phyloP scores from a whole-genome alignment of 1,284 basidiomycete genomes.

The Rhodotorula sp. region DNA sequence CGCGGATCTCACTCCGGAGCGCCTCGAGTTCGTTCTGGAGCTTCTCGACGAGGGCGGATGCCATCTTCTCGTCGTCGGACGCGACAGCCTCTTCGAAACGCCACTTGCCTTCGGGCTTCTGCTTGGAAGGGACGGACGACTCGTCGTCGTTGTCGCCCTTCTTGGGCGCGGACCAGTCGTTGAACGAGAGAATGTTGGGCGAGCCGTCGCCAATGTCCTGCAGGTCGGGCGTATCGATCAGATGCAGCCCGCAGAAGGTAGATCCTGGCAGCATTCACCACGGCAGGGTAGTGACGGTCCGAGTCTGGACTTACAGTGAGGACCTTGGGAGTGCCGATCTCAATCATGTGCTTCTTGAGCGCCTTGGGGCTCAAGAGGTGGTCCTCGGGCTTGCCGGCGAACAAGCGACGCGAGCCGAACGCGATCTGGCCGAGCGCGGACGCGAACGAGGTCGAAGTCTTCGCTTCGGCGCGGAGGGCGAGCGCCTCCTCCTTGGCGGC shows the following conservation, averaged over 20 bases:
- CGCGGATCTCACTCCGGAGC: constrained; percentile 15
- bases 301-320: constrained; percentile 49
- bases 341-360: constrained; percentile 70
- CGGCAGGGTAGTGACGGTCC: not conserved
- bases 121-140: constrained; percentile 1
- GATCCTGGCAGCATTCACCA: not conserved
- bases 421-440: constrained; percentile 51
- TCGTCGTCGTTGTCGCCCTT: not conserved
- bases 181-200: constrained; percentile 72
- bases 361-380: constrained; percentile 60
- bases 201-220: constrained; percentile 58
- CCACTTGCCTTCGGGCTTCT: constrained; percentile 1
- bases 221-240: not conserved
- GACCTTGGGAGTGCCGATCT: constrained; percentile 59
- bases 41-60: constrained; percentile 29
- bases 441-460: constrained; percentile 2
- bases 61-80: constrained; percentile 7
- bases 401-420: constrained; percentile 43
- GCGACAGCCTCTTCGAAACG: not conserved
- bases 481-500: constrained; percentile 24
- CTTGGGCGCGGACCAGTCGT: constrained; percentile 55
- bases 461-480: constrained; percentile 8
- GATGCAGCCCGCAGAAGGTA: not conserved
- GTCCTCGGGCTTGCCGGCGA: constrained; percentile 25
- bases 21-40: constrained; percentile 22